phyloP scores from a whole-genome alignment of 2,329 filamentous ascomycete genomes.

The Fonsecaea pedrosoi region DNA sequence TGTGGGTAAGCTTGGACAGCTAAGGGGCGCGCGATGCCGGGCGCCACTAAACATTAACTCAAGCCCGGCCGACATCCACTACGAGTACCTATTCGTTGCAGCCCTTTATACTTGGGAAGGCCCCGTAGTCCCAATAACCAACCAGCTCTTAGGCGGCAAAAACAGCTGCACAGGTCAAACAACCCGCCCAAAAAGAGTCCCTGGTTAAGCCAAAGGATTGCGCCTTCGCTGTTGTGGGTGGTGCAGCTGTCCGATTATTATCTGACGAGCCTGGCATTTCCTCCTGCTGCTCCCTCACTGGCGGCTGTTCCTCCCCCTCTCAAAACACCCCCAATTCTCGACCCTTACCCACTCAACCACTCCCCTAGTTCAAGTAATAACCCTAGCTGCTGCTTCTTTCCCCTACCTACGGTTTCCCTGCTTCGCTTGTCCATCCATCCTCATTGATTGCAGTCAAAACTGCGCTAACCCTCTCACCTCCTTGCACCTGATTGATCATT shows the following conservation, averaged over 20 bases:
- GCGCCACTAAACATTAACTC: conserved; percentile 9
- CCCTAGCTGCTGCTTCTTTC: conserved; percentile 6
- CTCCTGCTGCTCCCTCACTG: conserved; percentile 1
- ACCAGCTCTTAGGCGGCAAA: conserved; percentile 8
- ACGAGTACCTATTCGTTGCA: not conserved
- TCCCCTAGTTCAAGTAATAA: not conserved
- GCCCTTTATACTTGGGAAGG: not conserved
- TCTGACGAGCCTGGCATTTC: not conserved
- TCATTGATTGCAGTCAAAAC: conserved; percentile 18
- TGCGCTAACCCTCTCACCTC: conserved; percentile 10
- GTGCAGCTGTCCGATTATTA: not conserved
- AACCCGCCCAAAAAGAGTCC: conserved; percentile 7
- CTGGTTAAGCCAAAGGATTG: conserved; percentile 14
- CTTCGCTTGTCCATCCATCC: conserved; percentile 16
- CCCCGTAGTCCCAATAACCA: conserved; percentile 1
- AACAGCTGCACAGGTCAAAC: not conserved
- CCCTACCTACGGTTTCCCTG: conserved; percentile 6
- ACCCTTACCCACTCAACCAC: not conserved
- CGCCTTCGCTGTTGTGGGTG: not conserved
- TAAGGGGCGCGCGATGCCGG: not conserved
- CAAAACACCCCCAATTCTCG: not conserved
- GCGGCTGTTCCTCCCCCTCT: not conserved
- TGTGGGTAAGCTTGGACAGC: not conserved
- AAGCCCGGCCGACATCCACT: not conserved
- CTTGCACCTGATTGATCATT: conserved; percentile 10